phyloP scores from a whole-genome alignment of 2,329 filamentous ascomycete genomes.

The Cladosporium austrohemisphaericum region DNA sequence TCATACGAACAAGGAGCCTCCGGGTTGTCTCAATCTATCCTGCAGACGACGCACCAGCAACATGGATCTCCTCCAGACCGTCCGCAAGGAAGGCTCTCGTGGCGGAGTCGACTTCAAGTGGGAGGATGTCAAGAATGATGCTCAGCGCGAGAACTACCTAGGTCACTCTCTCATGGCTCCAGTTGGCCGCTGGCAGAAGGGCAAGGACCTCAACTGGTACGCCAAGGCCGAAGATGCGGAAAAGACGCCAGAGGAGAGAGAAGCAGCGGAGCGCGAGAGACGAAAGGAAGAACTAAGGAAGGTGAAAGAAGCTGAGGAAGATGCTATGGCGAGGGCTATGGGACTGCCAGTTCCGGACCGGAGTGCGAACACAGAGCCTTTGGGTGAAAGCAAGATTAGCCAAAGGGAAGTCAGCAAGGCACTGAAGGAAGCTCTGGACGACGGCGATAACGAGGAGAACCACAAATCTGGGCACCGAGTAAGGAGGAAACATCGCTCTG shows the following conservation, averaged over 20 bases:
- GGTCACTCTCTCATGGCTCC: constrained; percentile 87
- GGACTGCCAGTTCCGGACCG: constrained; percentile 69
- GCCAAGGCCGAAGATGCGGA: constrained; percentile 54
- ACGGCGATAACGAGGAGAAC: constrained; percentile 35
- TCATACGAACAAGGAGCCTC: no score
- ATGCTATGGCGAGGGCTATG: constrained; percentile 78
- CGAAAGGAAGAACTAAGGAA: constrained; percentile 67
- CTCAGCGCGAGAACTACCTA: constrained; percentile 85
- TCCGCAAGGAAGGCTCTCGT: constrained; percentile 85
- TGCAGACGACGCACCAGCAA: neutral
- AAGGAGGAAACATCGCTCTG: constrained; percentile 9
- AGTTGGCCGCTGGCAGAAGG: constrained; percentile 87
- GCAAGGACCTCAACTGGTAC: constrained; percentile 65
- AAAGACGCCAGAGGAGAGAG: constrained; percentile 46
- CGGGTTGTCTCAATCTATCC: neutral
- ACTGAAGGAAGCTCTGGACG: constrained; percentile 45
- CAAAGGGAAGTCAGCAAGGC: constrained; percentile 56
- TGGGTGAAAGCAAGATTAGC: constrained; percentile 50
- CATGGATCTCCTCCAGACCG: constrained; percentile 94
- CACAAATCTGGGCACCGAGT: constrained; percentile 25
- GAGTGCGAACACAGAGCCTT: constrained; percentile 58
- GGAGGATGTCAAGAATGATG: constrained; percentile 84
- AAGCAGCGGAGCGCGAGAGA: constrained; percentile 66
- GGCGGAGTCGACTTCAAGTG: constrained; percentile 95
- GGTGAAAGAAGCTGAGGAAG: constrained; percentile 88